Conservation (phyloP, 371 early-diverging fungal species). For the Mortierella sp. region DNA sequence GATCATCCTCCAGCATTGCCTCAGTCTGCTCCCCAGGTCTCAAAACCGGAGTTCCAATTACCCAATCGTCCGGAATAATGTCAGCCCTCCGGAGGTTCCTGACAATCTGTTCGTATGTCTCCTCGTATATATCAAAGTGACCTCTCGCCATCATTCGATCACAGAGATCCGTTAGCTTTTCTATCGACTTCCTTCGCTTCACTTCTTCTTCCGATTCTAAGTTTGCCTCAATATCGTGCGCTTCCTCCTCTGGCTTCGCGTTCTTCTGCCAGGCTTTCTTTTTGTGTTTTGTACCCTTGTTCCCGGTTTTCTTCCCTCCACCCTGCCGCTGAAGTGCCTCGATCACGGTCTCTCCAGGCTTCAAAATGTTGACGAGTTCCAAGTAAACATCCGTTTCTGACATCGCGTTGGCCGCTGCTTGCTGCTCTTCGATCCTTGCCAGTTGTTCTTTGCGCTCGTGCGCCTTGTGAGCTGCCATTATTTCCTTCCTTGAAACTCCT, state of each 20-base stretch:
- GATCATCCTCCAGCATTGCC: constrained; percentile 36
- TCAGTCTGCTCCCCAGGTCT: constrained; percentile 30
- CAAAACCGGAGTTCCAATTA: constrained; percentile 59
- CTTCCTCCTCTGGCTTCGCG: constrained; percentile 29
- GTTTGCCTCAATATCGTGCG: constrained; percentile 24
- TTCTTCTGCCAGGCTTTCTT: constrained; percentile 73
- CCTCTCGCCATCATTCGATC: constrained; percentile 85
- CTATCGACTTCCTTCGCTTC: constrained; percentile 64
- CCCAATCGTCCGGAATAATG: constrained; percentile 73
- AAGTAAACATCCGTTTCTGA: constrained; percentile 65
- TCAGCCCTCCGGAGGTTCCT: constrained; percentile 76
- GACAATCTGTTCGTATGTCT: constrained; percentile 82
- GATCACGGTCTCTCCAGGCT: constrained; percentile 80
- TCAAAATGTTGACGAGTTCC: constrained; percentile 72
- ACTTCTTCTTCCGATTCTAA: constrained; percentile 59
- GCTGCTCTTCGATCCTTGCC: constrained; percentile 66
- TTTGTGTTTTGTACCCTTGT: constrained; percentile 66
- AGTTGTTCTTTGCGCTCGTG: constrained; percentile 68
- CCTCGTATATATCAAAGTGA: constrained; percentile 78
- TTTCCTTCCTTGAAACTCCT: constrained; percentile 82
- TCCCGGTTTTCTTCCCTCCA: constrained; percentile 63
- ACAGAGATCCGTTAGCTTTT: constrained; percentile 77
- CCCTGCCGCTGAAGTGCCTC: constrained; percentile 76
- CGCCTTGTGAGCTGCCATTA: constrained; percentile 79
- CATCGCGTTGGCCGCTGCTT: constrained; percentile 58